Base-by-base conservation (phyloP, 345 rosid species). In the Lenwebbia sp. region DNA sequence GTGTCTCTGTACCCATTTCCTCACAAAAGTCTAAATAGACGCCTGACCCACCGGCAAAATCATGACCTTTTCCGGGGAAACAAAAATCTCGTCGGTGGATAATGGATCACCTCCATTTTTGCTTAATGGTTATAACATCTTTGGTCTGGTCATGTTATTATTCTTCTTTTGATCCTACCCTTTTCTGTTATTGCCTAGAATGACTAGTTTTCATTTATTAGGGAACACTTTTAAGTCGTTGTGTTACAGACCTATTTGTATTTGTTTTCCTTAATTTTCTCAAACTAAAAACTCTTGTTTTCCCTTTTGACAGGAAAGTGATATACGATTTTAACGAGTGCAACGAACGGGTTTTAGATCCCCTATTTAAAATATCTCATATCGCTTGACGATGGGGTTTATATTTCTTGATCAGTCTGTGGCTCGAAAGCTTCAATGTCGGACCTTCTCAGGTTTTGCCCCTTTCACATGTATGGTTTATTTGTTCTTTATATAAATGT, bases 291-390 rank as follows among this genome's bases (percentile, higher is more conserved):
- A 19, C 10, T 6, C 4, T 70, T 19, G 25, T 22, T 37, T 37
- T 37, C 40, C 81, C 10, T 37, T 37, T 70, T 21, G 47, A 70
- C 41, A 30, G 33, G 76, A 30, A 37, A 11, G 81, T 19, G 47
- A 56, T 37, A 37, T 19, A 37, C 47, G 8, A 41, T 37, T 70
- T 33, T 22, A 37, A 11, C 81, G 21, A 10, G 47, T 19, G 47
- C 2, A 1, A 40, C 2, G 4, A 0, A 33, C 0, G 17, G 41
- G 5, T 15, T 30, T 65, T 5, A 30, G 8, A 33, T 30, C 9
- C 22, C 37, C 3, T 5, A 12, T 70, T 37, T 3, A 70, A 70
- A 70, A 70, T 4, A 25, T 70, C 47, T 37, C 81, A 19, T 1
- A 2, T 70, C 1, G 25, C 13, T 17, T 17, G 44, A 33, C 5